Percentiles rank a stretch among this genome's conserved stretches.
These are phyloP conservation scores for Sporothrix dimorphospora DNA, from an alignment of 2,329 filamentous ascomycete genomes.

Conservation along the genomic window DNA sequence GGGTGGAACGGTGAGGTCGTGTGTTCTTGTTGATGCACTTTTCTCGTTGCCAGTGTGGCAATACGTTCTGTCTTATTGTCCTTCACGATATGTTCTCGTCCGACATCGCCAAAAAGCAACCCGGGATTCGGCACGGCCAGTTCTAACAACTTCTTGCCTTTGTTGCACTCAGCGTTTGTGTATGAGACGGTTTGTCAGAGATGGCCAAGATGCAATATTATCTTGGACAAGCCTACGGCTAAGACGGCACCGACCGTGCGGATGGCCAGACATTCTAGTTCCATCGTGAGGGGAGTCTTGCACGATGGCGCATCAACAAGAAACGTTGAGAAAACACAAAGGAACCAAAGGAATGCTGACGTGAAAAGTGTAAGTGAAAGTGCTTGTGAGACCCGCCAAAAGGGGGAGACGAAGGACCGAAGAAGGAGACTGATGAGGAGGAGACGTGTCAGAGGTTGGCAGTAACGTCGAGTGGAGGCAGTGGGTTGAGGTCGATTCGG, in stretches of 20 bases:
- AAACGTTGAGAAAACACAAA: background rate
- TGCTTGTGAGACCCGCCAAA: background rate
- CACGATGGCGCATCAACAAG: background rate
- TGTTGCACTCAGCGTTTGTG: background rate
- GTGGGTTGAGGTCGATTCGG: background rate
- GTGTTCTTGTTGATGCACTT: background rate
- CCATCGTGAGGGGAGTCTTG: background rate
- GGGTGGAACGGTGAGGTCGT: background rate
- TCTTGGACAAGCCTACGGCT: background rate
- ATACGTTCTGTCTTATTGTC: background rate
- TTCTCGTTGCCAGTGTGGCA: background rate
- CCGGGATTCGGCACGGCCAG: background rate
- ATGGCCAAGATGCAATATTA: background rate
- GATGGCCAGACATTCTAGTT: background rate
- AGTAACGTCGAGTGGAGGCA: background rate
- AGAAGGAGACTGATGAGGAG: background rate
- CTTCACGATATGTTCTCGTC: background rate
- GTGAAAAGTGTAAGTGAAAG: background rate
- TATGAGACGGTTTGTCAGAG: background rate
- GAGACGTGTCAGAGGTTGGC: background rate
- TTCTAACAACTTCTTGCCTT: background rate
- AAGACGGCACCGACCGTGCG: constrained; percentile 5
- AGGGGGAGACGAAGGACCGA: background rate
- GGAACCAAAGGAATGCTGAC: background rate
- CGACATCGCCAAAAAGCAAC: background rate